Conservation (phyloP, 345 rosid genomes). For the Pseudoturritis turrita region DNA sequence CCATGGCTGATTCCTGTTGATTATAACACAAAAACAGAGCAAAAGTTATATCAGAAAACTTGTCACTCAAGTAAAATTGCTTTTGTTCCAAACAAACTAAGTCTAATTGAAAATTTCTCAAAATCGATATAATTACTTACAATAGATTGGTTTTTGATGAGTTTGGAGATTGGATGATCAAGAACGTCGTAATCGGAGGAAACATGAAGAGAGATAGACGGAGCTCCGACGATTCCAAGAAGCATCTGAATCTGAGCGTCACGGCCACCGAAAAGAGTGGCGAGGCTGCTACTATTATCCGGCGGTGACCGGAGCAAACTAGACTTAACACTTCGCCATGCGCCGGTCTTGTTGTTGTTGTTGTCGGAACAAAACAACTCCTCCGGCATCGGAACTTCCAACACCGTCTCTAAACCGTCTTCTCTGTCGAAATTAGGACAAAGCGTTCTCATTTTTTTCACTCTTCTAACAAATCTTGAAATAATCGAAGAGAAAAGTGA, state of each 20-base stretch:
- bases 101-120: background rate
- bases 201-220: conserved; percentile 26
- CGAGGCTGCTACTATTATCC: conserved; percentile 15
- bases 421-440: conserved; percentile 77
- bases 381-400: conserved; percentile 88
- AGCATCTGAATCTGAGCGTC: conserved; percentile 38
- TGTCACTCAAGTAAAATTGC: background rate
- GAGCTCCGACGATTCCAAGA: conserved; percentile 37
- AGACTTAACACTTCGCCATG: conserved; percentile 34
- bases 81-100: background rate
- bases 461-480: conserved; percentile 6
- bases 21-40: conserved; percentile 5
- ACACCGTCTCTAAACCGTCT: conserved; percentile 78
- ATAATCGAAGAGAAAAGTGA: background rate
- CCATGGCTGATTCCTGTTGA: conserved; percentile 36
- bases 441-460: conserved; percentile 60
- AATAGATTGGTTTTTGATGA: conserved; percentile 33
- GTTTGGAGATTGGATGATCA: conserved; percentile 37
- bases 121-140: conserved; percentile 3
- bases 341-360: conserved; percentile 18
- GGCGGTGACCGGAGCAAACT: conserved; percentile 31
- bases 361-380: conserved; percentile 52
- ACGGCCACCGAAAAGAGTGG: conserved; percentile 23
- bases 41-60: conserved; percentile 6
- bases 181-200: conserved; percentile 12